A percentile compares a stretch with the other conserved stretches of the same genome.
Evolutionary conservation across 169 alveolate species (phyloP).

Genomic region (Plasmodium relictum): DNA sequence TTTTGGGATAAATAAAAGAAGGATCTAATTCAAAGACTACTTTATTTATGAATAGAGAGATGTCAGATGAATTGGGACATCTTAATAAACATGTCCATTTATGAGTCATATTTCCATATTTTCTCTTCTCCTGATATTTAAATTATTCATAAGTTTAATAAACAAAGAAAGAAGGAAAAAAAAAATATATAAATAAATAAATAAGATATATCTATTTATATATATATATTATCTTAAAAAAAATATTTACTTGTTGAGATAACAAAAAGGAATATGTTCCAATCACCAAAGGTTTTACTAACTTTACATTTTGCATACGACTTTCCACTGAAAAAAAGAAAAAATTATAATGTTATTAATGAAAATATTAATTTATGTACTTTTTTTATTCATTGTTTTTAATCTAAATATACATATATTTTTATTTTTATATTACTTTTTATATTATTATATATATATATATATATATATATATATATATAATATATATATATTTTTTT

Average conservation of each 20-base stretch:
- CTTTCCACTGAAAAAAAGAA: slow-evolving; percentile 45
- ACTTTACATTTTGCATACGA: slow-evolving; percentile 81
- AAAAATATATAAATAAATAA: neutral
- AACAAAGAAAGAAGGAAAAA: neutral
- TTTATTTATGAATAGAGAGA: slow-evolving; percentile 91
- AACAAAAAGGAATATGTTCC: slow-evolving; percentile 83
- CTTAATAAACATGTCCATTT: slow-evolving; percentile 95
- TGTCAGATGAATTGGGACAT: slow-evolving; percentile 93
- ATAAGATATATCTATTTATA: slow-evolving; percentile 3
- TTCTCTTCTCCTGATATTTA: slow-evolving; percentile 88
- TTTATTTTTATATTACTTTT: slow-evolving; percentile 10
- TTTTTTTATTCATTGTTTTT: neutral
- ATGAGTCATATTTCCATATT: slow-evolving; percentile 92
- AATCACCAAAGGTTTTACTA: slow-evolving; percentile 81
- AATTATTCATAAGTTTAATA: neutral
- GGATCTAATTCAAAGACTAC: slow-evolving; percentile 94
- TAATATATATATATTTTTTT: no score
- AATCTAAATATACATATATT: neutral
- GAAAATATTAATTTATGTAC: neutral
- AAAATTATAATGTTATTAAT: neutral
- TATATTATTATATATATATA: neutral
- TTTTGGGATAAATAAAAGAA: slow-evolving; percentile 91
- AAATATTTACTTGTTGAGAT: slow-evolving; percentile 62
- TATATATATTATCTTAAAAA: neutral
- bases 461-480: neutral